Conservation (phyloP, 169 alveolate species). For the Plasmodium reichenowi region DNA sequence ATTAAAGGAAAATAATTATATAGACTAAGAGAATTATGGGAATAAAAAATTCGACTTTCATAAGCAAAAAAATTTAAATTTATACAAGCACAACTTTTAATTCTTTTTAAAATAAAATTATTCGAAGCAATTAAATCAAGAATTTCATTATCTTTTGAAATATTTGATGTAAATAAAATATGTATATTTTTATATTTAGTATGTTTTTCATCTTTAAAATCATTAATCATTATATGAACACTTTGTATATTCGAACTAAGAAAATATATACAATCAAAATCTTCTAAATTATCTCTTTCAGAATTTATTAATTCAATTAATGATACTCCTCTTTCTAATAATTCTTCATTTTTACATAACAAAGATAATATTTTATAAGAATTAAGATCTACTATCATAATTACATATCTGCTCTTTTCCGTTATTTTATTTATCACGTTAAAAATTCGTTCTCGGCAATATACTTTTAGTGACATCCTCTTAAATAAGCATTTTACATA, state of each 20-base stretch:
- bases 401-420: slow-evolving; percentile 76
- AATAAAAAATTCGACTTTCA: slow-evolving; percentile 84
- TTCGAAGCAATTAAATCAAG: slow-evolving; percentile 78
- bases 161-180: slow-evolving; percentile 81
- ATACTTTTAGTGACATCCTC: slow-evolving; percentile 54
- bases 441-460: slow-evolving; percentile 48
- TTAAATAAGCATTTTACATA: slow-evolving; percentile 9
- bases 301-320: slow-evolving; percentile 84
- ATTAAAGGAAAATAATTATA: slow-evolving; percentile 60
- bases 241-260: slow-evolving; percentile 74
- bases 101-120: slow-evolving; percentile 64
- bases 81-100: slow-evolving; percentile 82
- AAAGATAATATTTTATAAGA: slow-evolving; percentile 86
- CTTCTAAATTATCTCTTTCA: slow-evolving; percentile 82
- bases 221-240: slow-evolving; percentile 72
- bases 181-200: slow-evolving; percentile 79
- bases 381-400: slow-evolving; percentile 85
- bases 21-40: slow-evolving; percentile 69
- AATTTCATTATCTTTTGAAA: slow-evolving; percentile 55
- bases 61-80: slow-evolving; percentile 86
- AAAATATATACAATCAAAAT: slow-evolving; percentile 83
- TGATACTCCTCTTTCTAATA: slow-evolving; percentile 88
- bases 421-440: slow-evolving; percentile 83
- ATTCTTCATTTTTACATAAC: slow-evolving; percentile 85
- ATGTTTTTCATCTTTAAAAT: slow-evolving; percentile 74